Percentiles rank a stretch among this genome's conserved stretches.
These are phyloP conservation scores for Entonaema liquescens DNA, from an alignment of 495 filamentous ascomycete species.

Conservation along the genomic window DNA sequence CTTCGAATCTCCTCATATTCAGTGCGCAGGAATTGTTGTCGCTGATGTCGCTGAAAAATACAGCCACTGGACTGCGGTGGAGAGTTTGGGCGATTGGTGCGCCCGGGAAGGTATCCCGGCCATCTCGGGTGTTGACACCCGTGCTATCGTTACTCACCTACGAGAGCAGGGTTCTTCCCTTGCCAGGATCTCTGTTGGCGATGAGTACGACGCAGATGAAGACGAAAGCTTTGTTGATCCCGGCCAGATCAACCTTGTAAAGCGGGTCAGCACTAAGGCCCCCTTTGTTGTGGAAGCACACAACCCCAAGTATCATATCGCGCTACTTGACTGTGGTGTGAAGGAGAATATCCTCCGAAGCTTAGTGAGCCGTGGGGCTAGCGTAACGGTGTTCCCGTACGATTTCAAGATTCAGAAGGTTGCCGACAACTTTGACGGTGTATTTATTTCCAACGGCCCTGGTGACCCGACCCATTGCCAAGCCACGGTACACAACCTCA, in stretches of 20 bases:
- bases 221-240: slow-evolving; percentile 96
- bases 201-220: slow-evolving; percentile 98
- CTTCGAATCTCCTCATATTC: slow-evolving; percentile 96
- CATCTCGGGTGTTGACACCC: slow-evolving; percentile 96
- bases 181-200: slow-evolving; percentile 92
- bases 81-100: slow-evolving; percentile 93
- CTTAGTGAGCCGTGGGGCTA: slow-evolving; percentile 85
- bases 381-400: slow-evolving; percentile 92
- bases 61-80: slow-evolving; percentile 98
- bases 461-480: slow-evolving; percentile 97
- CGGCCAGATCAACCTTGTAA: slow-evolving; percentile 94
- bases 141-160: slow-evolving; percentile 93
- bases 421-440: slow-evolving; percentile 93
- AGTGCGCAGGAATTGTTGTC: slow-evolving; percentile 94
- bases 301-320: slow-evolving; percentile 85
- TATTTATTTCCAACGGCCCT: slow-evolving; percentile 98
- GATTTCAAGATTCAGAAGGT: slow-evolving; percentile 98
- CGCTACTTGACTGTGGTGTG: slow-evolving; percentile 96
- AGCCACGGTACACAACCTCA: slow-evolving; percentile 89
- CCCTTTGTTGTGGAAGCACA: slow-evolving; percentile 91
- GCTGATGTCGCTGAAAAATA: slow-evolving; percentile 92
- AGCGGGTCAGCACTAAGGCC: slow-evolving; percentile 94
- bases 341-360: slow-evolving; percentile 99
- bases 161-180: slow-evolving; percentile 96
- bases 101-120: slow-evolving; percentile 94